Conservation (phyloP, 345 rosid genomes). For the Leavenworthia alabamica region DNA sequence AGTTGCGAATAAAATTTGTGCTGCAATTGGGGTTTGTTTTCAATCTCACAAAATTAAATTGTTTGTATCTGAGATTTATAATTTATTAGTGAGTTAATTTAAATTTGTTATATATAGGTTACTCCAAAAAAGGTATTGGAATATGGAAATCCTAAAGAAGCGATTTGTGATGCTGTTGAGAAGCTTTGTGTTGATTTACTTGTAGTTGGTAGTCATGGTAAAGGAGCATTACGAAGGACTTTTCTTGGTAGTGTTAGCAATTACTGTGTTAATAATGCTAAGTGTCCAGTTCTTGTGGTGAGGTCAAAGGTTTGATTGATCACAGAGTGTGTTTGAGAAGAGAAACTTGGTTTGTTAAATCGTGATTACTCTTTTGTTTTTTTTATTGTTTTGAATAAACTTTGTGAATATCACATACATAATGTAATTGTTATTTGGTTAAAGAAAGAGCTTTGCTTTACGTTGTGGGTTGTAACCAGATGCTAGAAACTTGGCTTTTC, state of each 20-base stretch:
- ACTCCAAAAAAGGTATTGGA: slow-evolving; percentile 43
- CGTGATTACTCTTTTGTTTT: too few species aligned
- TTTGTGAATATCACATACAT: too few species aligned
- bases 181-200: slow-evolving; percentile 54
- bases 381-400: too few species aligned
- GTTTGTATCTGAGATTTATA: too few species aligned
- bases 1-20: slow-evolving; percentile 43
- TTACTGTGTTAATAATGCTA: slow-evolving; percentile 42
- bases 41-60: too few species aligned
- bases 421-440: too few species aligned
- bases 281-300: slow-evolving; percentile 55
- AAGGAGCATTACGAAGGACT: slow-evolving; percentile 30
- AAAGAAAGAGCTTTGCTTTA: too few species aligned
- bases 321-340: too few species aligned
- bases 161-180: slow-evolving; percentile 53
- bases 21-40: slow-evolving; percentile 42
- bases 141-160: slow-evolving; percentile 48
- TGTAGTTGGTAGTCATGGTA: slow-evolving; percentile 33
- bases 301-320: slow-evolving; percentile 28
- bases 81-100: too few species aligned
- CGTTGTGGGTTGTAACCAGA: too few species aligned
- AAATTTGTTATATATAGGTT: too few species aligned
- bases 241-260: slow-evolving; percentile 47
- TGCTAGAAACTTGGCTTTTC: not conserved
- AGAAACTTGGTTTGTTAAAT: too few species aligned